phyloP scores from a whole-genome alignment of 805 yeast species.

The Candida tibetensis region DNA sequence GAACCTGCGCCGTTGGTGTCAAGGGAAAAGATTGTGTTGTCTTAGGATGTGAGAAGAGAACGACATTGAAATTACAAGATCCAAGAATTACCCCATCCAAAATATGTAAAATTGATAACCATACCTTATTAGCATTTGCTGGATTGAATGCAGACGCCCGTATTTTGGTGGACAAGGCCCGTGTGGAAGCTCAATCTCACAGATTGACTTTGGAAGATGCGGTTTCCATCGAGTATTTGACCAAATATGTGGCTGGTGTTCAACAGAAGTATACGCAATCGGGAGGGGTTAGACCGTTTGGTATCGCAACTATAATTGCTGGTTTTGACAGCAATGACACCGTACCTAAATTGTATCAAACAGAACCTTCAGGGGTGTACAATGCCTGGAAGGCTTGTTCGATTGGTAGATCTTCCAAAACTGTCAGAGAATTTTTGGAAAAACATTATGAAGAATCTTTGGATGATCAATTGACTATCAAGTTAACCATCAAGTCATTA shows the following conservation, averaged over 20 bases:
- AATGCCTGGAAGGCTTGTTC: conserved; percentile 98
- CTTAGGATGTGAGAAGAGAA: conserved; percentile 94
- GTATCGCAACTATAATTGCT: conserved; percentile 90
- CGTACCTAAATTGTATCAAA: conserved; percentile 81
- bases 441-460: conserved; percentile 70
- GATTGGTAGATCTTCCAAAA: conserved; percentile 91
- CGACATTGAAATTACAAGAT: conserved; percentile 92
- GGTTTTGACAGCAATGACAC: conserved; percentile 89
- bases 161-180: conserved; percentile 88
- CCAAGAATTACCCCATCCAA: conserved; percentile 95
- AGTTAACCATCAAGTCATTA: conserved; percentile 79
- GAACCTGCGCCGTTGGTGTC: conserved; percentile 97
- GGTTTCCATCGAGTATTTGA: conserved; percentile 84
- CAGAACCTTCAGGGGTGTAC: conserved; percentile 96
- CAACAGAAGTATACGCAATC: conserved; percentile 96
- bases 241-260: conserved; percentile 95
- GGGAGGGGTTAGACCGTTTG: conserved; percentile 98
- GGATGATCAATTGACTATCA: conserved; percentile 67
- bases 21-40: conserved; percentile 88
- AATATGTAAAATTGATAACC: conserved; percentile 87
- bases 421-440: conserved; percentile 93
- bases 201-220: conserved; percentile 92
- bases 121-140: conserved; percentile 89
- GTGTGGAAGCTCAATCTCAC: conserved; percentile 95
- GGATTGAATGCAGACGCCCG: conserved; percentile 99